A percentile compares a stretch with the other conserved stretches of the same genome.
phyloP scores from a whole-genome alignment of 2,329 filamentous ascomycete species.

The Amesomyces nigricolor region DNA sequence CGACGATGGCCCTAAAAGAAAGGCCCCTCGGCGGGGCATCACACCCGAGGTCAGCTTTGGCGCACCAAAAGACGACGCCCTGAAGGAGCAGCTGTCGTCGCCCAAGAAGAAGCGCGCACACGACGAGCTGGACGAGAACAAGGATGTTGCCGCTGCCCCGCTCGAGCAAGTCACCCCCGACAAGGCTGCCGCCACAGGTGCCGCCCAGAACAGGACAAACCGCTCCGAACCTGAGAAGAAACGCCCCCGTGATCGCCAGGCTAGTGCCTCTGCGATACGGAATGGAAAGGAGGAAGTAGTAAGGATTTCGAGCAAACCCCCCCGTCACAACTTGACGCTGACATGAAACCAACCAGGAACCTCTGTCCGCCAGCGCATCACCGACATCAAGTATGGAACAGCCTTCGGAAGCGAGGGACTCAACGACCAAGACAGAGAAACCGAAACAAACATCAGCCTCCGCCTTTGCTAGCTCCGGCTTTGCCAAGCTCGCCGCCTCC shows the following conservation, averaged over 20 bases:
- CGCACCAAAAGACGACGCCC: conserved; percentile 34
- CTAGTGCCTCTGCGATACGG: conserved; percentile 17
- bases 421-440: conserved; percentile 27
- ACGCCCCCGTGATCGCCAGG: conserved; percentile 50
- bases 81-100: conserved; percentile 49
- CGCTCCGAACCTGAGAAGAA: conserved; percentile 61
- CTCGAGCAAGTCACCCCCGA: conserved; percentile 40
- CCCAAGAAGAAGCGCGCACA: conserved; percentile 63
- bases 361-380: conserved; percentile 20
- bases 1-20: conserved; percentile 28
- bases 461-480: conserved; percentile 63
- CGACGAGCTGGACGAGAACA: conserved; percentile 51
- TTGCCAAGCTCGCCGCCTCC: conserved; percentile 59
- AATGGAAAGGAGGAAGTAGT: conserved; percentile 22
- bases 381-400: conserved; percentile 21
- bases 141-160: conserved; percentile 32
- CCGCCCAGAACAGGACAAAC: conserved; percentile 43
- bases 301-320: conserved; percentile 2
- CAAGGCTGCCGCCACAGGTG: conserved; percentile 8
- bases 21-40: conserved; percentile 24
- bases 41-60: conserved; percentile 35
- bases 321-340: conserved; percentile 6
- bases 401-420: conserved; percentile 24
- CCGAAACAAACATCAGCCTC: conserved; percentile 45
- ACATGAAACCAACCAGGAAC: conserved; percentile 16